These are phyloP conservation scores for Chimonanthus salicifolius DNA, from an alignment of 164 flowering plant genomes.

Conservation along the genomic window DNA sequence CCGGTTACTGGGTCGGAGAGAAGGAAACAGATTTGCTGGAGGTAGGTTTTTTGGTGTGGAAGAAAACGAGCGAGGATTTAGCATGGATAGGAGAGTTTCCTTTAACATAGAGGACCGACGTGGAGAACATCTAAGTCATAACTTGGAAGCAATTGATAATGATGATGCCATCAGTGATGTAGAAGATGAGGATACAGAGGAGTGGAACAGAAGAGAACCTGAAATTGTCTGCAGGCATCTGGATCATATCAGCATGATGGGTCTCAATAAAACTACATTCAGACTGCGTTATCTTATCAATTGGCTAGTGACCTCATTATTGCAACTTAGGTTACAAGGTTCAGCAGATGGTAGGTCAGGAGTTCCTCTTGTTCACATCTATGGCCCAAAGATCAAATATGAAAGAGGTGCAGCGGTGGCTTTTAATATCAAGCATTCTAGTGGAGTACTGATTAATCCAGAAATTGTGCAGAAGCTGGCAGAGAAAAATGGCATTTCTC, in stretches of 20 bases:
- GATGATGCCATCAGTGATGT: constrained; percentile 38
- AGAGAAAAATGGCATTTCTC: constrained; percentile 48
- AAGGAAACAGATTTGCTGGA: constrained; percentile 41
- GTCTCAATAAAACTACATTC: constrained; percentile 50
- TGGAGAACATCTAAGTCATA: constrained; percentile 36
- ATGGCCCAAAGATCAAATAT: constrained; percentile 70
- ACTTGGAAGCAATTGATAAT: constrained; percentile 57
- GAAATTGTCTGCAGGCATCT: constrained; percentile 49
- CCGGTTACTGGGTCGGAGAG: constrained; percentile 62
- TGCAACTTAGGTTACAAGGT: constrained; percentile 50
- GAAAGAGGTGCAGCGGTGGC: constrained; percentile 70
- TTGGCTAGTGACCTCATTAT: constrained; percentile 76
- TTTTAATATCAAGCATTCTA: constrained; percentile 56
- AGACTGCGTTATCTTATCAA: constrained; percentile 56
- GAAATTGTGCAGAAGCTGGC: constrained; percentile 62
- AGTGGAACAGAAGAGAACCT: constrained; percentile 45
- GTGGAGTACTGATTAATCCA: constrained; percentile 47
- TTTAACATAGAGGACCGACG: constrained; percentile 60
- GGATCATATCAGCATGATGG: constrained; percentile 66
- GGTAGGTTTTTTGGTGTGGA: constrained; percentile 73
- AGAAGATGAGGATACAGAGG: constrained; percentile 41
- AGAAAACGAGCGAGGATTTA: constrained; percentile 47
- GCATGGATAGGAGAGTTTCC: constrained; percentile 78
- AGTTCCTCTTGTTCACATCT: constrained; percentile 47
- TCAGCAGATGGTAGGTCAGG: constrained; percentile 23